Conservation (phyloP, 2,329 filamentous ascomycete species). For the Xylariales sp. region DNA sequence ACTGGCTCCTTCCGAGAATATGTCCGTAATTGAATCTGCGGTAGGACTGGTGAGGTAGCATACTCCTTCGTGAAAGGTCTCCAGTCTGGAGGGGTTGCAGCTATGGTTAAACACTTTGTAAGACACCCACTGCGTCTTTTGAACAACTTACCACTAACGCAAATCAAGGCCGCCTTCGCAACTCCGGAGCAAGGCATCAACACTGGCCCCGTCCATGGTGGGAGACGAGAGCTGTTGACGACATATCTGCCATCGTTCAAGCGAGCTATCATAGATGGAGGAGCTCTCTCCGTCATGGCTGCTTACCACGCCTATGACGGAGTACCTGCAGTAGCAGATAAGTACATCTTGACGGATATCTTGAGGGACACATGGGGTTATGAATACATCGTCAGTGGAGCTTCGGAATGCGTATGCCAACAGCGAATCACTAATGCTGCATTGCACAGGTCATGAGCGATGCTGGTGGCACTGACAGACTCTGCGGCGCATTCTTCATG, state of each 20-base stretch:
- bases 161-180: constrained; percentile 54
- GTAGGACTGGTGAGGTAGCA: constrained; percentile 57
- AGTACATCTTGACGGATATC: constrained; percentile 63
- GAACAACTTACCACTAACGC: neutral
- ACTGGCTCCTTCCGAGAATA: too few relatives aligned
- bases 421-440: constrained; percentile 1
- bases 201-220: constrained; percentile 52
- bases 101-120: constrained; percentile 72
- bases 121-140: constrained; percentile 10
- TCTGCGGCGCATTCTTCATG: constrained; percentile 60
- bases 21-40: too few relatives aligned
- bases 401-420: neutral
- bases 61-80: constrained; percentile 55
- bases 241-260: constrained; percentile 60
- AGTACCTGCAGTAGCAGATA: constrained; percentile 61
- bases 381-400: constrained; percentile 55
- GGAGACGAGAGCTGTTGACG: constrained; percentile 49
- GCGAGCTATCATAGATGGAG: constrained; percentile 64
- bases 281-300: constrained; percentile 66
- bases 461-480: constrained; percentile 65
- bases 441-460: constrained; percentile 48
- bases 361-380: constrained; percentile 70
- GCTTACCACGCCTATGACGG: constrained; percentile 74
- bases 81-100: constrained; percentile 60
- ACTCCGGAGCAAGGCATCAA: constrained; percentile 69